Conservation (phyloP, 768 basidiomycete genomes). For the Cystofilobasidium bisporidii region DNA sequence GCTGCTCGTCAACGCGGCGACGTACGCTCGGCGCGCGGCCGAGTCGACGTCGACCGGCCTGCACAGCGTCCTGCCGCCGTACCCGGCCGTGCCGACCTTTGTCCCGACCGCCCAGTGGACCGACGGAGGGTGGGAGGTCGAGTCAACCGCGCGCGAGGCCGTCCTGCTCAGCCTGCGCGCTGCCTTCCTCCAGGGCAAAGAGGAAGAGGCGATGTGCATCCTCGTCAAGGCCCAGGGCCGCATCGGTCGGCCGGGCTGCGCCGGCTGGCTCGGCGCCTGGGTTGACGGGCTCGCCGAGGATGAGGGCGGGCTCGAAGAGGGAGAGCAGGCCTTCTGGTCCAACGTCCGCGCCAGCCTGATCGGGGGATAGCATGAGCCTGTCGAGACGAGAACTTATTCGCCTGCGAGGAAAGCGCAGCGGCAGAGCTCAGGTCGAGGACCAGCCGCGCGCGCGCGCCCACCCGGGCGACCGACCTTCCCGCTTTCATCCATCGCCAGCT, state of each 20-base stretch:
- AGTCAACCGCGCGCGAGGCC: neutral
- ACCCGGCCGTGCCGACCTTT: neutral
- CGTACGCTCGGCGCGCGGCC: slow-evolving; percentile 6
- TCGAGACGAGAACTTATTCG: too few species aligned
- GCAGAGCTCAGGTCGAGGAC: too few species aligned
- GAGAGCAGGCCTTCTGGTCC: neutral
- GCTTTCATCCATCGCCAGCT: too few species aligned
- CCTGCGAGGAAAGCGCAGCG: too few species aligned
- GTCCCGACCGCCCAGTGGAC: neutral
- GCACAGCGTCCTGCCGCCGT: slow-evolving; percentile 3
- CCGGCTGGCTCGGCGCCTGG: neutral
- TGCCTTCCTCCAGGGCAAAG: neutral
- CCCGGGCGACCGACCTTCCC: too few species aligned
- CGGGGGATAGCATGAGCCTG: neutral
- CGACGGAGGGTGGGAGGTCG: slow-evolving; percentile 9
- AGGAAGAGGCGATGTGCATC: neutral
- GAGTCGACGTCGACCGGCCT: neutral
- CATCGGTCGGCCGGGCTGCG: neutral
- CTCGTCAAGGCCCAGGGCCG: neutral
- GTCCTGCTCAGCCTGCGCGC: slow-evolving; percentile 1
- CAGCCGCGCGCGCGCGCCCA: too few species aligned
- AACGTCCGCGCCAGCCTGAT: neutral
- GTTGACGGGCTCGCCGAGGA: neutral
- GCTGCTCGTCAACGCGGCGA: neutral
- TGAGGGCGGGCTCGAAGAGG: neutral